Conservation (phyloP, 2,329 filamentous ascomycete species). For the Hypoxylon rubiginosum region DNA sequence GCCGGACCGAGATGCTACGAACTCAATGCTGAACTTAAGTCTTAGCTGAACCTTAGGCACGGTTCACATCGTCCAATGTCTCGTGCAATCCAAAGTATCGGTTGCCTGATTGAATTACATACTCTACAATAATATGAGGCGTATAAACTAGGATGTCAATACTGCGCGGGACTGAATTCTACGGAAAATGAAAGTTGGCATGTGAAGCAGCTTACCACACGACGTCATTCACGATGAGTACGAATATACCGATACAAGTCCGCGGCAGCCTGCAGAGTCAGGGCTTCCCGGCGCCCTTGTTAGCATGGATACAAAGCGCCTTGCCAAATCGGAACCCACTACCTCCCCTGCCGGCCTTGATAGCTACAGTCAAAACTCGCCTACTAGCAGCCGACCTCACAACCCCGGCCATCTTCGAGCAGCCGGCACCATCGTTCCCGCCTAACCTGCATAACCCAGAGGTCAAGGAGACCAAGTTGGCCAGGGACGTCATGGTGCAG, state of each 20-base stretch:
- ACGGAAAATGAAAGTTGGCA: constrained; percentile 17
- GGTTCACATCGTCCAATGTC: not conserved
- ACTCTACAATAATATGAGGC: not conserved
- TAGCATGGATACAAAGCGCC: constrained; percentile 74
- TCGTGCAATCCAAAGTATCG: not conserved
- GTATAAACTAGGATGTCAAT: not conserved
- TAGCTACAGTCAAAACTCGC: constrained; percentile 84
- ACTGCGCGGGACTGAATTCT: not conserved
- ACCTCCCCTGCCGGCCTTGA: constrained; percentile 76
- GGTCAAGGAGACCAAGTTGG: constrained; percentile 68
- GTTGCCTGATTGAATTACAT: not conserved
- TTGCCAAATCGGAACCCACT: constrained; percentile 67
- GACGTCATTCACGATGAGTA: constrained; percentile 41
- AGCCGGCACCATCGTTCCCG: constrained; percentile 63
- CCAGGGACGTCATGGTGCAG: constrained; percentile 78
- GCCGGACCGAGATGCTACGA: constrained; percentile 5
- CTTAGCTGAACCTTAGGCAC: too few species aligned
- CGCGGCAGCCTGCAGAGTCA: constrained; percentile 64
- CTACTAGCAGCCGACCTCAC: constrained; percentile 84
- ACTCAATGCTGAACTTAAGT: not conserved
- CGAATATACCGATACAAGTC: constrained; percentile 62
- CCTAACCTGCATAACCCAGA: constrained; percentile 65
- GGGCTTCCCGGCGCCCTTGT: constrained; percentile 66
- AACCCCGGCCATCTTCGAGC: constrained; percentile 64
- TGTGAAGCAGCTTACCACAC: constrained; percentile 10